Percentiles rank a stretch among this genome's conserved stretches.
These are phyloP conservation scores for Calonectria hawksworthii DNA, from an alignment of 2,329 filamentous ascomycete species.

Conservation along the genomic window DNA sequence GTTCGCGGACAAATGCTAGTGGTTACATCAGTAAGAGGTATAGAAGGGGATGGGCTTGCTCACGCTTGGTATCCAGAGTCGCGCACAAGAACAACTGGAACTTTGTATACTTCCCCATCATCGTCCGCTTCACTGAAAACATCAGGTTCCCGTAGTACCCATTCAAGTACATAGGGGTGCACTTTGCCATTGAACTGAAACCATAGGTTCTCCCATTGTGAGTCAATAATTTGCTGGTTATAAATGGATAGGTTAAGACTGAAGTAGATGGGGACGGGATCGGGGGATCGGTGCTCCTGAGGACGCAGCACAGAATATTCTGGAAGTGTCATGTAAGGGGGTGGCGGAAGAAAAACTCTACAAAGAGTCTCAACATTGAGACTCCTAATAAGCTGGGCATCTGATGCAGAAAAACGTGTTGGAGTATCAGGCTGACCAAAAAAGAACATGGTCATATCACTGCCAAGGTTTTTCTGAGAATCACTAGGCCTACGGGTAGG, in stretches of 20 bases:
- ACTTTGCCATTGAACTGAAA: neutral
- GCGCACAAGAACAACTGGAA: neutral
- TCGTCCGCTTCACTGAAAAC: neutral
- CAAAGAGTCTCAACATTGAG: neutral
- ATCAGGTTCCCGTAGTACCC: neutral
- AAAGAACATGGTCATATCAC: neutral
- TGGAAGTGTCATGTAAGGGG: neutral
- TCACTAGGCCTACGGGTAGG: neutral
- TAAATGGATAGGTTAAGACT: conserved; percentile 8
- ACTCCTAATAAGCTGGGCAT: neutral
- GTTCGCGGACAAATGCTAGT: neutral
- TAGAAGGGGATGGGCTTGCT: neutral
- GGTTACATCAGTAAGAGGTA: neutral
- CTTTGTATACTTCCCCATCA: neutral
- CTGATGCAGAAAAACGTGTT: neutral
- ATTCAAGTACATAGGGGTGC: neutral
- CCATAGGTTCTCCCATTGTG: neutral
- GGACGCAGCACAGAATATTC: neutral
- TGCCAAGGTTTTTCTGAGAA: neutral
- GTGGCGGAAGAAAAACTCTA: neutral
- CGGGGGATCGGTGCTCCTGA: neutral
- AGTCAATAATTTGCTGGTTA: neutral
- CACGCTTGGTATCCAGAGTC: neutral
- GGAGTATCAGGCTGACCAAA: neutral
- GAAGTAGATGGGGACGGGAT: neutral